A percentile compares a stretch with the other conserved stretches of the same genome.
Conservation (phyloP, 148 eudicot genomes). For the Fallopia convolvulus region DNA sequence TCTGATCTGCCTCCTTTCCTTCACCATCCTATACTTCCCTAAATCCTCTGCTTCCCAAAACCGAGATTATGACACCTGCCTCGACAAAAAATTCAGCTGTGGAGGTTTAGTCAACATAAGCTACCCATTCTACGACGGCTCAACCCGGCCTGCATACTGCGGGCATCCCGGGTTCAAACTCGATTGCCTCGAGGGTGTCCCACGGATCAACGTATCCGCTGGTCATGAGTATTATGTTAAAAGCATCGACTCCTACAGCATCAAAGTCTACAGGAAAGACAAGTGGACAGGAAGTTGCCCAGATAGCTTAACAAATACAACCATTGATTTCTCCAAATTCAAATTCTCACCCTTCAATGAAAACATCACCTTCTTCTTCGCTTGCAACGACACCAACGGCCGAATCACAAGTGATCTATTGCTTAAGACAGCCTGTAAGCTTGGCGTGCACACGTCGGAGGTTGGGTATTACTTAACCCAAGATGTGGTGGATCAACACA, state of each 20-base stretch:
- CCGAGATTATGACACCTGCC: background rate
- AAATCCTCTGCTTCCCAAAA: background rate
- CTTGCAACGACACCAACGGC: background rate
- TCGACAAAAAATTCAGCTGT: background rate
- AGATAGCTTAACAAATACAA: background rate
- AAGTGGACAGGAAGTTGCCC: background rate
- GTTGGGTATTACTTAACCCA: background rate
- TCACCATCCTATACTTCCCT: background rate
- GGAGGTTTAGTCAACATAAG: background rate
- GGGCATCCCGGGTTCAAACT: background rate
- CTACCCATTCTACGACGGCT: background rate
- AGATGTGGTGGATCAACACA: background rate
- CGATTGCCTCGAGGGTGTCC: background rate
- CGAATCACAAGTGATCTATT: background rate
- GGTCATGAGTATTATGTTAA: background rate
- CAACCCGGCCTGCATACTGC: background rate
- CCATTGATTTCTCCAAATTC: constrained; percentile 5
- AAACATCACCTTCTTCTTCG: constrained; percentile 10
- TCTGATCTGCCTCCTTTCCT: background rate
- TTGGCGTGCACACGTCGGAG: background rate
- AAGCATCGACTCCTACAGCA: background rate
- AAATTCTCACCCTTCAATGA: background rate
- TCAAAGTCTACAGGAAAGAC: background rate
- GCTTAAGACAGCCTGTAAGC: background rate
- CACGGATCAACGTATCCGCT: background rate